Percentiles rank a stretch among this genome's conserved stretches.
phyloP scores from a whole-genome alignment of 2,329 filamentous ascomycete genomes.

The Fusarium marasasianum region DNA sequence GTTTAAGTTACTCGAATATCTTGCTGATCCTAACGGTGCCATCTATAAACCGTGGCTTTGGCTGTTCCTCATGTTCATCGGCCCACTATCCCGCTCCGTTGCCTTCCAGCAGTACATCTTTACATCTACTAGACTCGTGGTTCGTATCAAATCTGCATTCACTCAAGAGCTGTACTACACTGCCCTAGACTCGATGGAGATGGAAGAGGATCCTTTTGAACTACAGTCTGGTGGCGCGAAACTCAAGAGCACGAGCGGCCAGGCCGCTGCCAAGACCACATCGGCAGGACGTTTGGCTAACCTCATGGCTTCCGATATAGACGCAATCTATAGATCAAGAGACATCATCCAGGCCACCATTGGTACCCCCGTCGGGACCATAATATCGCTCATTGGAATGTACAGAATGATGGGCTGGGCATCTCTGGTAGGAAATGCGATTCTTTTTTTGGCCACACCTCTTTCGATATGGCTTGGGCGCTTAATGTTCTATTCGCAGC shows the following conservation, averaged over 20 bases:
- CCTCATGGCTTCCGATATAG: slow-evolving; percentile 67
- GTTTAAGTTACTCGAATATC: slow-evolving; percentile 62
- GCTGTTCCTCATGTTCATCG: slow-evolving; percentile 63
- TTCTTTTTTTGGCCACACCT: slow-evolving; percentile 59
- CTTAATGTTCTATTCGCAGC: slow-evolving; percentile 60
- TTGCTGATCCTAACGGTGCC: slow-evolving; percentile 57
- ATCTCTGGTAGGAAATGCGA: slow-evolving; percentile 60
- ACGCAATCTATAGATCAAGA: slow-evolving; percentile 61
- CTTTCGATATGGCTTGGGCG: slow-evolving; percentile 60
- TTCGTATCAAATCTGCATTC: slow-evolving; percentile 65
- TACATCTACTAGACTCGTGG: slow-evolving; percentile 63
- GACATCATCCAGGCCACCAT: slow-evolving; percentile 59
- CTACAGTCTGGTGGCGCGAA: slow-evolving; percentile 36
- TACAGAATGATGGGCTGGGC: slow-evolving; percentile 66
- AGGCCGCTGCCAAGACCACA: slow-evolving; percentile 47
- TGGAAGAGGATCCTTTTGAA: slow-evolving; percentile 63
- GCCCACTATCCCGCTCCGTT: slow-evolving; percentile 58
- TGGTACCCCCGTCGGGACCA: slow-evolving; percentile 58
- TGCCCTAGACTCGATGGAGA: slow-evolving; percentile 64
- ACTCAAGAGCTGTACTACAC: slow-evolving; percentile 68
- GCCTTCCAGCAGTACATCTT: slow-evolving; percentile 67
- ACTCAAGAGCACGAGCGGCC: slow-evolving; percentile 42
- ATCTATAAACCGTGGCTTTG: slow-evolving; percentile 61
- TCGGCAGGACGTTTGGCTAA: slow-evolving; percentile 64
- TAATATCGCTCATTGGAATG: slow-evolving; percentile 60